Base-by-base conservation (phyloP, 2,329 filamentous ascomycete genomes). In the Xylariaceae sp. region DNA sequence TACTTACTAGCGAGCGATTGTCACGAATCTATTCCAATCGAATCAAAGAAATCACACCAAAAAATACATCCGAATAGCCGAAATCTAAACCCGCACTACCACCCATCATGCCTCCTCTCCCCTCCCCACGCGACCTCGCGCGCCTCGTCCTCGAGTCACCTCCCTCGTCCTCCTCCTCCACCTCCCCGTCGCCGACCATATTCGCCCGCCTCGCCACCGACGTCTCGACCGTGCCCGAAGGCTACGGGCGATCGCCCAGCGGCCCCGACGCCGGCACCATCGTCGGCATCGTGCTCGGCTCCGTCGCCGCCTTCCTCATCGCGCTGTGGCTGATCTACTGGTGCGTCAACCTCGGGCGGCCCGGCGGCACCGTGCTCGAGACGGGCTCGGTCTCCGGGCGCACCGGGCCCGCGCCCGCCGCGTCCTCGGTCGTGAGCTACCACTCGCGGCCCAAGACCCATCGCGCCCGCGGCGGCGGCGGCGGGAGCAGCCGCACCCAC, bases 201-300 rank as follows among this genome's bases (percentile, higher is more conserved):
- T n/a, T n/a, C n/a, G n/a, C 51, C 9, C 48, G 55, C 35, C 36
- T 48, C 28, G 48, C 53, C 13, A 53, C 47, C 19, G 52, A 51
- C 38, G 54, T 57, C n/a, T 69, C 61, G 24, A 61, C 62, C 17
- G 64, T 71, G n/a, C 66, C 68, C 15, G 65, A 62, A 30, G 53
- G 52, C 31, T 61, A 60, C 47, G 60, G 69, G 22, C 71, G 74
- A 1, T 69, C 71, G 4, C 75, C 74, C 13, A 51, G 43, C 41
- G 58, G 58, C 1, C 60, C 58, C 9, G 42, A 44, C 15, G 40
- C 60, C 1, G 65, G 66, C 16, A 53, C 65, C 30, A 62, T 69
- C 13, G 57, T 61, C 52, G 55, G 57, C 56, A 59, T 72, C 39
- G 54, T 58, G 31, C 45, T 62, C 3, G 60, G 60, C 4, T 71